These are phyloP conservation scores for Suhomyces sp. DNA, from an alignment of 805 yeast genomes.

Conservation along the genomic window DNA sequence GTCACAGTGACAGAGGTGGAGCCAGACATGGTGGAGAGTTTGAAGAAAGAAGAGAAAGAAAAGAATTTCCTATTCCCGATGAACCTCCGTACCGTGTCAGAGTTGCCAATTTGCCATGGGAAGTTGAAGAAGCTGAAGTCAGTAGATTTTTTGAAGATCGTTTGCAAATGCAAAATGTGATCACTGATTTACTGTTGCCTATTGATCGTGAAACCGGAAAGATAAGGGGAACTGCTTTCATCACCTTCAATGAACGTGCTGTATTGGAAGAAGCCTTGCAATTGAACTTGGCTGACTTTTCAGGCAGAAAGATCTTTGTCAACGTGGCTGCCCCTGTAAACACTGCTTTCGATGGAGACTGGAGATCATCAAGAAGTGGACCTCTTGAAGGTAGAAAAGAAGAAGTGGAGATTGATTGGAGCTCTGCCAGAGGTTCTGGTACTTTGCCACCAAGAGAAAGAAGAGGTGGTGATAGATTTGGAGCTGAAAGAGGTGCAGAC, in stretches of 20 bases:
- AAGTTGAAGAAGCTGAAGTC: conserved; percentile 63
- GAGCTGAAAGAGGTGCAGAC: conserved; percentile 24
- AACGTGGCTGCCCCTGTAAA: conserved; percentile 60
- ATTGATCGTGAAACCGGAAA: conserved; percentile 62
- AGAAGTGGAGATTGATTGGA: conserved; percentile 45
- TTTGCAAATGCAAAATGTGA: conserved; percentile 48
- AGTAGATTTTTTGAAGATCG: conserved; percentile 61
- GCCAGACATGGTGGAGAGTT: conserved; percentile 24
- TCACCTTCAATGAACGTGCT: conserved; percentile 48
- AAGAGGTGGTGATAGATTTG: conserved; percentile 11
- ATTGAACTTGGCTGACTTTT: conserved; percentile 43
- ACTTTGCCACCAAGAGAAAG: conserved; percentile 40
- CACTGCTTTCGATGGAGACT: conserved; percentile 46
- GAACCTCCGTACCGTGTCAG: conserved; percentile 91
- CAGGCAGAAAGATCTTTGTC: conserved; percentile 52
- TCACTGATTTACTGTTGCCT: conserved; percentile 70
- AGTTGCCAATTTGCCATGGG: conserved; percentile 83
- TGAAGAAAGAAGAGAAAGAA: conserved; percentile 49
- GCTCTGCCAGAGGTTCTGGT: conserved; percentile 35
- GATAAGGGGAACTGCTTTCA: conserved; percentile 57
- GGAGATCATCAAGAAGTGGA: conserved; percentile 23
- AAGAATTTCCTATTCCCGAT: conserved; percentile 84
- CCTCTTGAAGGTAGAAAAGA: conserved; percentile 19
- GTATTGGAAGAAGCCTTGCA: conserved; percentile 51
- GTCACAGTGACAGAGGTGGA: conserved; percentile 31